Base-by-base conservation (phyloP, 2,329 filamentous ascomycete genomes). In the Colletotrichum neosansevieriae region DNA sequence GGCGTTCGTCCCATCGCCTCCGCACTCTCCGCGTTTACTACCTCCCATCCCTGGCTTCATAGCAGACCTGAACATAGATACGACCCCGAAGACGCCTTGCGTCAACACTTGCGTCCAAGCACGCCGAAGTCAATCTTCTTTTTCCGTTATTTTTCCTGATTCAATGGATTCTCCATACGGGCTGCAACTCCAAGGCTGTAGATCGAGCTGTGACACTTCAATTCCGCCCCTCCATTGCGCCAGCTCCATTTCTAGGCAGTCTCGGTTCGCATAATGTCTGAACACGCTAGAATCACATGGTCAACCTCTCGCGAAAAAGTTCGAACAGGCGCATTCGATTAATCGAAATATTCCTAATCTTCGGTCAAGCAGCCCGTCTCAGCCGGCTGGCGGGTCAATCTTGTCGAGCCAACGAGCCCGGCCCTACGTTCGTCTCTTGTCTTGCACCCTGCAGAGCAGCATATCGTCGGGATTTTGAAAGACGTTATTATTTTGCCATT, bases 381-480 rank as follows among this genome's bases (percentile, higher is more conserved):
- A 61, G 57, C 65, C 69, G 69, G 58, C 57, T 58, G 61, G 49
- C 62, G 61, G 54, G 49, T 54, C 53, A 45, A 51, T 50, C 29
- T 21, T 58, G 11, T 69, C 51, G 57, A 70, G 47, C 69, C 60
- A 69, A 58, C 69, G 60, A 69, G 56, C 69, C 66, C 38, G 60
- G 60, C 66, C 66, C 58, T 62, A 50, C 40, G 54, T 40, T 56
- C 29, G 47, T 19, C 9, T 32, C n/a, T 44, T 36, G 32, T n/a
- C 17, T 13, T 32, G 15, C 60, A 44, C 49, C 34, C n/a, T 21
- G 5, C n/a, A 21, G 13, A n/a, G 21, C 54, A 60, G 61, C 10
- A 32, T 47, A 68, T 59, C 38, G 2, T 59, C 65, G 61, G 61
- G 21, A 19, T 17, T 19, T 36, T 44, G n/a, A 24, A 40, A 36